Evolutionary conservation across 257 asterid species (phyloP), one percentile per base, ranked within the genome.

Genomic region (Lithospermum erythrorhizon): DNA sequence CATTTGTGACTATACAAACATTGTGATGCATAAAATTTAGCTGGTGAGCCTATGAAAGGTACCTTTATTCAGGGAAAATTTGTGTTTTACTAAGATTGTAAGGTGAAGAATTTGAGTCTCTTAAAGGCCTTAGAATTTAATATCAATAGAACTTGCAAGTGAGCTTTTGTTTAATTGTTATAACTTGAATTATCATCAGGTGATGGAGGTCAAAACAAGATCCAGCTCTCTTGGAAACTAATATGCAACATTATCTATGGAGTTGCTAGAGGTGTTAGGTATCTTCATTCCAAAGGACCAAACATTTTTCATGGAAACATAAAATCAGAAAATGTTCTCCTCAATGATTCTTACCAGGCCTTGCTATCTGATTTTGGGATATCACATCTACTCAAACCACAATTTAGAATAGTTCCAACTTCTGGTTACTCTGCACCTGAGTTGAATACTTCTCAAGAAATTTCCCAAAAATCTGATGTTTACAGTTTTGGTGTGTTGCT

Each of bases 401-500:
- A 17, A 9, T 13, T 65, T 21, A 66, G 10, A 18, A 14, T 45
- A 13, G 51, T 27, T 27, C 65, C 52, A 10, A 10, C 37, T 8
- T 48, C 56, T 4, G 75, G 75, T n/a, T 76, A 76, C 32, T 41
- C 70, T 1, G 78, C 75, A 21, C 73, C 78, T 10, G 78, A 76
- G 59, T 58, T 69, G 45, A 53, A 30, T 4, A 20, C 51, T 19
- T 21, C 47, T 14, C 20, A 24, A 17, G 55, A 65, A 52, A 73
- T 62, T 59, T 58, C 75, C 4, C 81, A 72, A 11, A 64, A 62
- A 41, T 73, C 73, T 0, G 75, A 76, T 62, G 66, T 76, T 2
- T 72, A 65, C 20, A 65, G 71, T 59, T 76, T 76, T 51, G 81
- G 81, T 0, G 78, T 76, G 56, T 45, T 76, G 29, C 75, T 76